Evolutionary conservation across 2,329 filamentous ascomycete genomes (phyloP).

Genomic region (Beauveria pseudobassiana): DNA sequence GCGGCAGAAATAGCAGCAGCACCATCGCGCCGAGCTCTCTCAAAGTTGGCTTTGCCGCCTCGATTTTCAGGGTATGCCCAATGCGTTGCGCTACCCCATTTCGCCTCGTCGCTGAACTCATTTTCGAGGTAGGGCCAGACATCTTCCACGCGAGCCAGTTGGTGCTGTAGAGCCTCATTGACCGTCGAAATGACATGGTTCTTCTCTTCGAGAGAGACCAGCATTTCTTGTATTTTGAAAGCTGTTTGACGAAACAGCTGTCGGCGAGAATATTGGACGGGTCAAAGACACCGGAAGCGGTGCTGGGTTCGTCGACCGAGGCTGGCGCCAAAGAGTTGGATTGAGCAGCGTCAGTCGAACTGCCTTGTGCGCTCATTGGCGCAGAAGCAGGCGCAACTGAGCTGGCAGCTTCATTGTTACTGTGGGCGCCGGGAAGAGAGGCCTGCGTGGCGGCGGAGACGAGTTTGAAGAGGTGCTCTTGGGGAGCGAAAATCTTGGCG

Average conservation of each 20-base stretch:
- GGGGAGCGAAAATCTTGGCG: conserved; percentile 86
- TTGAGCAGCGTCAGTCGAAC: conserved; percentile 33
- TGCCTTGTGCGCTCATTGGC: conserved; percentile 43
- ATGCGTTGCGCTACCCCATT: conserved; percentile 83
- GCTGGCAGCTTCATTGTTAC: conserved; percentile 36
- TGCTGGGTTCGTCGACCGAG: conserved; percentile 36
- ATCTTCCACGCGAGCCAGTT: conserved; percentile 76
- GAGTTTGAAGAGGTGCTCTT: conserved; percentile 72
- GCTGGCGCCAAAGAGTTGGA: conserved; percentile 28
- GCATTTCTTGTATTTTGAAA: conserved; percentile 71
- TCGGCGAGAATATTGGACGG: conserved; percentile 56
- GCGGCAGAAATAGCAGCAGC: conserved; percentile 71
- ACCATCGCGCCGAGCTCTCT: conserved; percentile 71
- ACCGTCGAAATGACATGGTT: conserved; percentile 93
- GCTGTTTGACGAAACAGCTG: conserved; percentile 73
- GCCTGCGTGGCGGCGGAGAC: conserved; percentile 56
- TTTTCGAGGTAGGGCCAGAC: conserved; percentile 79
- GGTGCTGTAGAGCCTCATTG: conserved; percentile 79
- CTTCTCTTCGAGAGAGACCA: conserved; percentile 91
- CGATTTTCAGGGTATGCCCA: conserved; percentile 94
- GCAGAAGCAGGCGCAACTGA: conserved; percentile 35
- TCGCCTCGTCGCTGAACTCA: conserved; percentile 91
- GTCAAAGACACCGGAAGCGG: conserved; percentile 40
- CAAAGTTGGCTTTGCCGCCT: conserved; percentile 56
- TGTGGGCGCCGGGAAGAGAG: conserved; percentile 38